Conservation (phyloP, 2,329 filamentous ascomycete genomes). For the Colletotrichum karsti region DNA sequence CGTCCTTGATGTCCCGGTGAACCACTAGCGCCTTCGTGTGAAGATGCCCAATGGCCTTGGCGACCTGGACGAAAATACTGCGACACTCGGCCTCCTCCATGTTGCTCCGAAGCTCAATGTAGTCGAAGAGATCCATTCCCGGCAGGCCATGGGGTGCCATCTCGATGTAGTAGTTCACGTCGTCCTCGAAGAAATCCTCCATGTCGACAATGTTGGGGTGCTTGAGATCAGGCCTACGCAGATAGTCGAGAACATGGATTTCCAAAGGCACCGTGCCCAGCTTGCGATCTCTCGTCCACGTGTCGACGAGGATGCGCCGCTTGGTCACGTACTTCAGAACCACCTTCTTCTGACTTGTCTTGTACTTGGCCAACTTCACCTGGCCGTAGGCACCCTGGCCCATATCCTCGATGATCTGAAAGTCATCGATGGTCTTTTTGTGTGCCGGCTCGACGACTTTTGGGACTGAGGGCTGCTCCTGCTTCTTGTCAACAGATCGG, state of each 20-base stretch:
- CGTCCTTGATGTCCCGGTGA: constrained; percentile 98
- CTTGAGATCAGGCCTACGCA: constrained; percentile 75
- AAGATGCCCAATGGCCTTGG: constrained; percentile 87
- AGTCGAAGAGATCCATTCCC: constrained; percentile 98
- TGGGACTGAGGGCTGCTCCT: constrained; percentile 43
- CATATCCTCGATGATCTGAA: constrained; percentile 96
- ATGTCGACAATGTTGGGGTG: constrained; percentile 79
- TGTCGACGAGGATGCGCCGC: constrained; percentile 94
- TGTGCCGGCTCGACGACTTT: constrained; percentile 44
- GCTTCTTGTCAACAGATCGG: constrained; percentile 41
- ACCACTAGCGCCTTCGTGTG: constrained; percentile 92
- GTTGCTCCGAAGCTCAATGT: constrained; percentile 93
- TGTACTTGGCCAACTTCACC: constrained; percentile 92
- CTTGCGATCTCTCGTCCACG: constrained; percentile 93
- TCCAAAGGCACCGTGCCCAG: constrained; percentile 95
- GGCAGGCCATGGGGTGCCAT: constrained; percentile 95
- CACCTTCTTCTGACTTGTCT: constrained; percentile 81
- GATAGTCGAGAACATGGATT: constrained; percentile 95
- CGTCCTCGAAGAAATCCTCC: constrained; percentile 80
- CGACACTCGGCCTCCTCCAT: constrained; percentile 96
- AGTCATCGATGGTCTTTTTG: constrained; percentile 91
- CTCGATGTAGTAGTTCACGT: constrained; percentile 97
- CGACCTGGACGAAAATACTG: constrained; percentile 95
- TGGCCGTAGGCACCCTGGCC: constrained; percentile 97
- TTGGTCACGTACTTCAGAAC: constrained; percentile 99